phyloP scores from a whole-genome alignment of 371 early-diverging fungal genomes.

The Choanephora cucurbitarum region DNA sequence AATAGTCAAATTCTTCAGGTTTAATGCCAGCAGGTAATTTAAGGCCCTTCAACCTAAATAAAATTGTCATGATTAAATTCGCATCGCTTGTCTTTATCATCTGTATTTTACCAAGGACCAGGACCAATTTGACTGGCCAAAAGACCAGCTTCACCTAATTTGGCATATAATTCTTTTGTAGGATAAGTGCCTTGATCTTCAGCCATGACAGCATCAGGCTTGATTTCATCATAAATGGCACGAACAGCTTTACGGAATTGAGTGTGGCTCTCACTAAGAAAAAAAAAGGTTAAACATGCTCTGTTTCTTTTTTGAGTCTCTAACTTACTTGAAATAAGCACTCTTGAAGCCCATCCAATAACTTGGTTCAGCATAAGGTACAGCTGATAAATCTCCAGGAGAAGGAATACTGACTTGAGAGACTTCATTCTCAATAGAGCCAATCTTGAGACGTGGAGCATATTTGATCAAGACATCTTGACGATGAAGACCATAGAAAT shows the following conservation, averaged over 20 bases:
- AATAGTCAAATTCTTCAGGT: conserved; percentile 69
- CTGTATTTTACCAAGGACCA: conserved; percentile 33
- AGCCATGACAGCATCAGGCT: conserved; percentile 39
- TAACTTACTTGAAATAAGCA: conserved; percentile 64
- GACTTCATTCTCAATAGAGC: conserved; percentile 43
- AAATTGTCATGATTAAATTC: too few species aligned
- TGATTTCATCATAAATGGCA: conserved; percentile 52
- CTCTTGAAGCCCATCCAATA: conserved; percentile 60
- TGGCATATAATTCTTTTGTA: conserved; percentile 48
- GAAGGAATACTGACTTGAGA: conserved; percentile 21
- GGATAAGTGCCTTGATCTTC: conserved; percentile 53
- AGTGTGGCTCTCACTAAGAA: conserved; percentile 56
- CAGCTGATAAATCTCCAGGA: conserved; percentile 45
- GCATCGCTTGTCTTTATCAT: too few species aligned
- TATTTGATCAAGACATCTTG: conserved; percentile 65
- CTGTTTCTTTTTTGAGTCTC: too few species aligned
- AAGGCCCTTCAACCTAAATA: conserved; percentile 22
- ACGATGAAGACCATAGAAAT: conserved; percentile 64
- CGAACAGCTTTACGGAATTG: conserved; percentile 58
- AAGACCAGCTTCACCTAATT: conserved; percentile 69
- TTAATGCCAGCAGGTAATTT: conserved; percentile 50
- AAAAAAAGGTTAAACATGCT: too few species aligned
- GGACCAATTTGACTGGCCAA: conserved; percentile 67
- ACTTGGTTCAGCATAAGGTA: conserved; percentile 65
- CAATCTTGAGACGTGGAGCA: conserved; percentile 51